Base-by-base conservation (phyloP, 129 eudicot species). In the Calendula officinalis region DNA sequence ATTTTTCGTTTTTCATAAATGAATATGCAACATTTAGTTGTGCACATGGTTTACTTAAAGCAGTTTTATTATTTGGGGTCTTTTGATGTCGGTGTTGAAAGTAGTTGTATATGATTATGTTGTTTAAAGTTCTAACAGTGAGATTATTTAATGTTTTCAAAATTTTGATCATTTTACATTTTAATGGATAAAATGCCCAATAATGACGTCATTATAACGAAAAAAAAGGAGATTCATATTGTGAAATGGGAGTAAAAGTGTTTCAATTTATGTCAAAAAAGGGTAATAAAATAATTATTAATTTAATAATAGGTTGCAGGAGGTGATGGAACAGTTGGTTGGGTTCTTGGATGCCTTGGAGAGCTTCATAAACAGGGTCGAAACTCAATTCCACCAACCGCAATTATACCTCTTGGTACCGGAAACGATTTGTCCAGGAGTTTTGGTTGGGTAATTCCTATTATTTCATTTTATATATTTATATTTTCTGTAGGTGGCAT, bases 281-380 rank as follows among this genome's bases (percentile, higher is more conserved):
- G 34, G 45, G 45, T 41, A 41, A 3, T 8, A 41, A 41, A 8
- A 41, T 8, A 41, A 41, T 41, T 41, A 4, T 6, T 41, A 0
- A 41, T 40, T 38, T 52, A 38, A 46, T 78, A 71, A 67, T 80
- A 94, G 99, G 99, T 86, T 49, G 99, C 99, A 14, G 99, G 99
- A 47, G 99, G 99, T 34, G 99, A 94, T 72, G 99, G 99, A 38
- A 88, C 99, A 1, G 99, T 94, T 12, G 99, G 99, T 40, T 94
- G 99, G 99, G 90, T 89, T 44, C 95, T 94, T 16, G 99, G 96
- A 7, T 85, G 97, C 69, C 84, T 94, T 7, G 96, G 88, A 16
- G 97, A 83, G 79, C 99, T 94, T 64, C 61, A 82, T 72, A 86
- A 76, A 64, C 79, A 81, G 76, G 84, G 79, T 13, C 70, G 97